A percentile compares a stretch with the other conserved stretches of the same genome.
Evolutionary conservation across 345 rosid genomes (phyloP).

Genomic region (Atalantia buxifolia): DNA sequence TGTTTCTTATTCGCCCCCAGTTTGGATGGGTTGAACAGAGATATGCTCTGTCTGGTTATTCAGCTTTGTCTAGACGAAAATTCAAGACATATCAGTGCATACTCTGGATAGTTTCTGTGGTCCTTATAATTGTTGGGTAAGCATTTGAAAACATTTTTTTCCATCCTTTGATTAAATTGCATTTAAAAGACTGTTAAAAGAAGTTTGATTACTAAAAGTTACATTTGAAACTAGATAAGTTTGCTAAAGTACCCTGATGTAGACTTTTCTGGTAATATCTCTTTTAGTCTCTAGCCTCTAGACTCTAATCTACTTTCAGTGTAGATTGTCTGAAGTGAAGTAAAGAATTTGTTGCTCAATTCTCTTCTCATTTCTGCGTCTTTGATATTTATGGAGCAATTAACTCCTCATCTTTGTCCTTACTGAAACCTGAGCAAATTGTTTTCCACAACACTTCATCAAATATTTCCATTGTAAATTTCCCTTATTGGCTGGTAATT

Average conservation of each 20-base stretch:
- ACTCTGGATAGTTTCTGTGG: conserved; percentile 73
- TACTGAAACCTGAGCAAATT: background rate
- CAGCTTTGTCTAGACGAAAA: conserved; percentile 35
- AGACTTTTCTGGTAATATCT: background rate
- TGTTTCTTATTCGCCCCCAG: conserved; percentile 86
- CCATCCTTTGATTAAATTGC: background rate
- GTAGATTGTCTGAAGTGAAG: background rate
- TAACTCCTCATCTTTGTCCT: too few species aligned
- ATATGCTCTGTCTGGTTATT: conserved; percentile 34
- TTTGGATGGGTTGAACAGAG: conserved; percentile 70
- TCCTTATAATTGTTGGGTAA: conserved; percentile 70
- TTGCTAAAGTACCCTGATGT: background rate
- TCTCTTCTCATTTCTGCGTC: background rate
- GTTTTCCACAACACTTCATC: background rate
- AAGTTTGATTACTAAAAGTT: conserved; percentile 1
- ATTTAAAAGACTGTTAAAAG: background rate
- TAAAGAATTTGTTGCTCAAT: background rate
- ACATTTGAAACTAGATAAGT: background rate
- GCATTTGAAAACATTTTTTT: conserved; percentile 11
- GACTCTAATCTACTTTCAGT: background rate
- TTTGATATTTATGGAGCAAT: background rate
- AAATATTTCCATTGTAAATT: background rate
- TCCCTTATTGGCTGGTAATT: background rate
- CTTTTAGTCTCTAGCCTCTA: background rate
- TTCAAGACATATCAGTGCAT: conserved; percentile 70